Percentiles rank a stretch among this genome's conserved stretches.
Evolutionary conservation across 495 filamentous ascomycete species (phyloP).

Genomic region (Penicillium parvum): DNA sequence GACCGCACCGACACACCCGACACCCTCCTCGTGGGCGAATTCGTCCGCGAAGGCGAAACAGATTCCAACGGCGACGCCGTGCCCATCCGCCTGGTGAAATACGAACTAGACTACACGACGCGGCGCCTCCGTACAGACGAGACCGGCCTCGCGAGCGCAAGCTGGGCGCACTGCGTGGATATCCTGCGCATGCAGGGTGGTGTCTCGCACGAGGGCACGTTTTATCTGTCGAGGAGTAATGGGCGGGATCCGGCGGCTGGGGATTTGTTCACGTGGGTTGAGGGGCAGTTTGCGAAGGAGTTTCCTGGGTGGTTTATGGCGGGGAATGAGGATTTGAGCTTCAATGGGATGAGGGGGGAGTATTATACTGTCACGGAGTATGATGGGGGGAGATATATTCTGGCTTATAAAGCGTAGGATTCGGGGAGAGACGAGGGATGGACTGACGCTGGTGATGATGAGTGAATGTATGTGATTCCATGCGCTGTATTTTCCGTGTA

Average conservation of each 20-base stretch:
- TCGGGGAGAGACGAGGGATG: not conserved
- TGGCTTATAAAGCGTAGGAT: conserved; percentile 16
- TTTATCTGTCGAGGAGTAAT: conserved; percentile 21
- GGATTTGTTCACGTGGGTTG: conserved; percentile 19
- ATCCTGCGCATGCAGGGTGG: conserved; percentile 20
- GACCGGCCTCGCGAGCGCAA: conserved; percentile 15
- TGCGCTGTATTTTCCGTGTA: too few relatives aligned
- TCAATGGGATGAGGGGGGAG: conserved; percentile 14
- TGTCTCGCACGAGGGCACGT: conserved; percentile 13
- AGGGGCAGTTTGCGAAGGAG: conserved; percentile 6
- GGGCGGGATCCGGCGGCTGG: conserved; percentile 12
- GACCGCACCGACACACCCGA: conserved; percentile 20
- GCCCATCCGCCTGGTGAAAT: conserved; percentile 22
- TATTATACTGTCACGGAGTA: conserved; percentile 28
- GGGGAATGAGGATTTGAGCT: conserved; percentile 24
- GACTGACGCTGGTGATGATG: too few relatives aligned
- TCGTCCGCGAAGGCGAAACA: conserved; percentile 10
- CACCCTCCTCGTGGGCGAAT: conserved; percentile 22
- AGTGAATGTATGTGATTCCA: too few relatives aligned
- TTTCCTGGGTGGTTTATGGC: conserved; percentile 15
- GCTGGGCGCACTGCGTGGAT: conserved; percentile 18
- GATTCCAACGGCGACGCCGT: conserved; percentile 3
- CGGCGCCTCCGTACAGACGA: conserved; percentile 12
- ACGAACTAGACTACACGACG: conserved; percentile 11
- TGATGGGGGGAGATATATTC: conserved; percentile 11